Evolutionary conservation across 2,329 filamentous ascomycete species (phyloP), one percentile per base, ranked within the genome.

Genomic region (Calonectria pteridis): DNA sequence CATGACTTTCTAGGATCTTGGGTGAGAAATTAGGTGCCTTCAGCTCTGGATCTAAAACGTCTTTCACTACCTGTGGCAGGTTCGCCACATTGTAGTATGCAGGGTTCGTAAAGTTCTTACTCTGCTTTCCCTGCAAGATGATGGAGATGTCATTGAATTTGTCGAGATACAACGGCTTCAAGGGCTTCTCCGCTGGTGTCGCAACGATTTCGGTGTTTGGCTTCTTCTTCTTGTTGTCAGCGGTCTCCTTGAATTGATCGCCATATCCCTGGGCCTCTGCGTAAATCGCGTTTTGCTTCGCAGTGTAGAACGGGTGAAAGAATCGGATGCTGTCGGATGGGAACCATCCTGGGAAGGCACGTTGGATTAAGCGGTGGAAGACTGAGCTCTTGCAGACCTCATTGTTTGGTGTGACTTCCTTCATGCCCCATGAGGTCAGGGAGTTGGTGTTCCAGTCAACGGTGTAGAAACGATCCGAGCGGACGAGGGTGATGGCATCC

Each of bases 381-480:
- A 78, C 69, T 6, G 77, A 78, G 59, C 73, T 78, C 70, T 78
- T 78, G 49, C 46, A 68, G 3, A 78, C 37, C 1, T 78, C 63
- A n/a, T 74, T 76, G 58, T 78, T 59, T 6, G 76, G 69, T 0
- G 77, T 78, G 10, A 78, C 76, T 40, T 78, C 77, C 14, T 76
- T 77, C 77, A 77, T 77, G 9, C 76, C 76, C 76, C 76, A 77
- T 33, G 72, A 67, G 33, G 86, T 87, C 67, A 87, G 75, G 37
- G 80, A 81, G n/a, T 80, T 78, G 6, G 83, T 82, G 6, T 81
- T 87, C 74, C 84, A 87, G 71, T 87, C 49, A 13, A 83, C 77
- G 0, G 91, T 93, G 82, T 92, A 93, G 83, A 93, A 92, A n/a
- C 92, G 86, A 77, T 94, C 92, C 10, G 92, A 92, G n/a, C 93